Percentiles rank a stretch among this genome's conserved stretches.
These are phyloP conservation scores for Dentipellis sp. DNA, from an alignment of 768 basidiomycete species.

Conservation along the genomic window DNA sequence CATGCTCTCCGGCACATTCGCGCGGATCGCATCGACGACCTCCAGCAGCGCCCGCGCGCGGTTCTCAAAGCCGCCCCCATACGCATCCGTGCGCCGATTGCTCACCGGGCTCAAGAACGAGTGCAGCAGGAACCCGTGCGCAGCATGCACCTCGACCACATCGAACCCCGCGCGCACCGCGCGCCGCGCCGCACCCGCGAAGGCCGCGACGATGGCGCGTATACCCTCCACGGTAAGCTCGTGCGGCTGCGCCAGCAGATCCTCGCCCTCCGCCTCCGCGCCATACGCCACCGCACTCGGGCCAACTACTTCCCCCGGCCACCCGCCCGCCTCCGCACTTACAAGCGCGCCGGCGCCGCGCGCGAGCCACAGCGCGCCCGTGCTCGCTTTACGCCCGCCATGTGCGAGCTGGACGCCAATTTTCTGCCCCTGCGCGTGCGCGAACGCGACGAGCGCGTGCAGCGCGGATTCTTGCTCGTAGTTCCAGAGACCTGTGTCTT, in stretches of 20 bases:
- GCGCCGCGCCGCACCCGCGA: conserved; percentile 20
- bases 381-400: conserved; percentile 66
- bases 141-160: conserved; percentile 19
- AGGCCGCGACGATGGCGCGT: conserved; percentile 29
- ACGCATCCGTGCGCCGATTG: conserved; percentile 37
- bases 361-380: conserved; percentile 50
- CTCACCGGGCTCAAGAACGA: conserved; percentile 30
- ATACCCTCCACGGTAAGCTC: conserved; percentile 30
- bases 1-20: conserved; percentile 48
- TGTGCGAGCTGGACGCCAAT: conserved; percentile 72
- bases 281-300: conserved; percentile 31
- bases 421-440: conserved; percentile 58
- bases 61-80: conserved; percentile 42
- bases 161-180: no score
- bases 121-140: conserved; percentile 19
- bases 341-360: conserved; percentile 27
- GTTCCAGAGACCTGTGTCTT: conserved; percentile 52
- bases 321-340: conserved; percentile 31
- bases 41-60: conserved; percentile 51
- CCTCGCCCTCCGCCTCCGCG: no score
- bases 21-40: conserved; percentile 54
- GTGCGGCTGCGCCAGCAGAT: conserved; percentile 27
- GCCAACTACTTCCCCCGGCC: conserved; percentile 18
- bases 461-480: conserved; percentile 43
- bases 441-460: conserved; percentile 53